Conservation (phyloP, 768 basidiomycete genomes). For the Pleurotus djamor region DNA sequence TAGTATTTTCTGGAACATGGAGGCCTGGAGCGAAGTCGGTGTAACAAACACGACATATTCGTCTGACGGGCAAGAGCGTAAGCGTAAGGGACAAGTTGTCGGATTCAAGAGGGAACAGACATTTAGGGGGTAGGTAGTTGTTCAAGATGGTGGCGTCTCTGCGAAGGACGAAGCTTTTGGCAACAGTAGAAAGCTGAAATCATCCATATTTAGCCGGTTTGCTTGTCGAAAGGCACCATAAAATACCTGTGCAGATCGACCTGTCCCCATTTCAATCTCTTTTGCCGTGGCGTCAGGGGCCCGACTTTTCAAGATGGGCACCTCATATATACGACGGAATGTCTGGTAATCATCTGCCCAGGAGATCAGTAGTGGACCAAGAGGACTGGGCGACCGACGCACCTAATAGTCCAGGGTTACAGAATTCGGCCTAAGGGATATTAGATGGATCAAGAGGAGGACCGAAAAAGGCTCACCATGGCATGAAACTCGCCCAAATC, state of each 20-base stretch:
- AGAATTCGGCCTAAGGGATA: constrained; percentile 73
- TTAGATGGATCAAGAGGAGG: background rate
- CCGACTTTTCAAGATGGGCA: constrained; percentile 83
- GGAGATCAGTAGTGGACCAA: background rate
- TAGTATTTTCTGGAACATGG: constrained; percentile 77
- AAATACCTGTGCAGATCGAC: constrained; percentile 70
- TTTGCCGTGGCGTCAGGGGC: constrained; percentile 70
- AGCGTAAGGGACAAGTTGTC: background rate
- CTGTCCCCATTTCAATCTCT: constrained; percentile 77
- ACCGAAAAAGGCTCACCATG: constrained; percentile 56
- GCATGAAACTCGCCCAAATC: constrained; percentile 94
- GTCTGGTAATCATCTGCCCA: constrained; percentile 67
- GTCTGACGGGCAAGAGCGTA: constrained; percentile 41
- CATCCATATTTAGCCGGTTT: background rate
- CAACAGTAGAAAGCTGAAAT: constrained; percentile 62
- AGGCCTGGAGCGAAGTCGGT: constrained; percentile 80
- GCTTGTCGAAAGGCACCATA: background rate
- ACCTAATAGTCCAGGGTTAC: constrained; percentile 92
- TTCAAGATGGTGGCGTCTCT: constrained; percentile 81
- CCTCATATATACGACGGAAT: constrained; percentile 83
- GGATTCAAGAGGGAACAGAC: constrained; percentile 32
- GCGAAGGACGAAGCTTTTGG: constrained; percentile 87
- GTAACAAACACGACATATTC: constrained; percentile 99
- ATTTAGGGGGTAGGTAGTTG: constrained; percentile 88
- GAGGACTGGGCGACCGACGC: constrained; percentile 8